Percentiles rank a stretch among this genome's conserved stretches.
These are phyloP conservation scores for Cordyceps militaris DNA, from an alignment of 2,329 filamentous ascomycete species.

Conservation along the genomic window DNA sequence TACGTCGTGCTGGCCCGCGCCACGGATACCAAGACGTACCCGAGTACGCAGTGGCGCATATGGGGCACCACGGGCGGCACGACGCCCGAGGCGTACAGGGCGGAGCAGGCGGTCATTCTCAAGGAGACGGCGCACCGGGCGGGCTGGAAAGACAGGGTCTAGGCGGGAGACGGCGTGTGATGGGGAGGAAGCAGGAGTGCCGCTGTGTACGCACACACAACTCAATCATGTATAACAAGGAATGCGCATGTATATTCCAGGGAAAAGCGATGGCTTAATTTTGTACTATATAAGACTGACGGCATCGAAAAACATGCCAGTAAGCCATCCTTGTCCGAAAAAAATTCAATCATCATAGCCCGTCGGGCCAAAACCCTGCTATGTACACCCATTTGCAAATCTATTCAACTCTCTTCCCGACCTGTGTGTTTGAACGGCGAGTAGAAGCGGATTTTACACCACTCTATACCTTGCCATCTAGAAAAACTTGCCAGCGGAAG, in stretches of 20 bases:
- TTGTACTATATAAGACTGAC: constrained; percentile 21
- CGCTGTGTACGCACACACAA: background rate
- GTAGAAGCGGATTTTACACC: background rate
- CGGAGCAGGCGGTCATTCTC: constrained; percentile 29
- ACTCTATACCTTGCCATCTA: constrained; percentile 21
- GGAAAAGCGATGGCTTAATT: constrained; percentile 21
- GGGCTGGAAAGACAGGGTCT: constrained; percentile 23
- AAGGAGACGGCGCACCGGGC: constrained; percentile 27
- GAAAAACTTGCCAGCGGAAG: constrained; percentile 48
- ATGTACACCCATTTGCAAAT: background rate
- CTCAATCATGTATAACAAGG: constrained; percentile 6
- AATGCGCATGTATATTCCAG: constrained; percentile 14
- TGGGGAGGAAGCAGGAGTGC: background rate
- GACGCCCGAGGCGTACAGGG: constrained; percentile 34
- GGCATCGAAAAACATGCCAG: background rate
- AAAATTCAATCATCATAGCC: constrained; percentile 8
- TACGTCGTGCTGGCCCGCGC: constrained; percentile 54
- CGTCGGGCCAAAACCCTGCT: background rate
- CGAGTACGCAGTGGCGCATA: constrained; percentile 50
- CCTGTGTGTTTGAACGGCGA: no score
- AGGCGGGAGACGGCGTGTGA: background rate
- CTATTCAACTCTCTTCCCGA: background rate
- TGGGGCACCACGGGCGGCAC: constrained; percentile 57
- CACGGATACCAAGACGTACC: constrained; percentile 39
- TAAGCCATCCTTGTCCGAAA: constrained; percentile 19